These are phyloP conservation scores for Delonix regia DNA, from an alignment of 306 rosid genomes.

Conservation along the genomic window DNA sequence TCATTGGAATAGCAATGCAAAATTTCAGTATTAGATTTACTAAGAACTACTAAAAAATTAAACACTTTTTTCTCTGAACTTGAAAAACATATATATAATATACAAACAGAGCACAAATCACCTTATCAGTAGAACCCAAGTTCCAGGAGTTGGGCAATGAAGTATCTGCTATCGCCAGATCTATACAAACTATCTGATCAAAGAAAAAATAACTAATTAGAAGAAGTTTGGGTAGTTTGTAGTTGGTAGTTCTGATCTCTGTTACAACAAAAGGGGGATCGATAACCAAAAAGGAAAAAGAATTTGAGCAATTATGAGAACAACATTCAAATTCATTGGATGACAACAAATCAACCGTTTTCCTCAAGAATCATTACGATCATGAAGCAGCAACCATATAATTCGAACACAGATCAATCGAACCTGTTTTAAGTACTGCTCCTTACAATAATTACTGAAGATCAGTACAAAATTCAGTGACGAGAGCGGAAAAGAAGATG, in stretches of 20 bases:
- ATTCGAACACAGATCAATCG: conserved; percentile 31
- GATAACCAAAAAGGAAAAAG: not conserved
- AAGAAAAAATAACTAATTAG: conserved; percentile 29
- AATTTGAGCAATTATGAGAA: conserved; percentile 24
- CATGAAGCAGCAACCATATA: conserved; percentile 21
- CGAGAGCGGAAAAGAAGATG: not conserved
- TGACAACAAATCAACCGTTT: conserved; percentile 8
- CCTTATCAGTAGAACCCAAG: conserved; percentile 42
- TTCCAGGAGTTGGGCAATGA: conserved; percentile 36
- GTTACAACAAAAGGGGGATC: not conserved
- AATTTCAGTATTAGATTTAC: conserved; percentile 42
- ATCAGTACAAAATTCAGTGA: not conserved
- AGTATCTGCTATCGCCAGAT: conserved; percentile 30
- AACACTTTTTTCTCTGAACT: not conserved
- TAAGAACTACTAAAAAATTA: not conserved
- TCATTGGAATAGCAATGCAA: conserved; percentile 30
- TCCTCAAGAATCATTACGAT: not conserved
- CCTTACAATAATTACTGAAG: not conserved
- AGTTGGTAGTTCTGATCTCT: not conserved
- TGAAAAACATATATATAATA: conserved; percentile 1
- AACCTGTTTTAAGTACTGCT: not conserved
- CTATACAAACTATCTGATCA: conserved; percentile 48
- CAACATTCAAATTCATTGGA: conserved; percentile 28
- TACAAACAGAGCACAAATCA: conserved; percentile 35
- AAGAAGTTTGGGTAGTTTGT: not conserved